phyloP scores from a whole-genome alignment of 2,329 filamentous ascomycete genomes.

The Venturiaceae sp. region DNA sequence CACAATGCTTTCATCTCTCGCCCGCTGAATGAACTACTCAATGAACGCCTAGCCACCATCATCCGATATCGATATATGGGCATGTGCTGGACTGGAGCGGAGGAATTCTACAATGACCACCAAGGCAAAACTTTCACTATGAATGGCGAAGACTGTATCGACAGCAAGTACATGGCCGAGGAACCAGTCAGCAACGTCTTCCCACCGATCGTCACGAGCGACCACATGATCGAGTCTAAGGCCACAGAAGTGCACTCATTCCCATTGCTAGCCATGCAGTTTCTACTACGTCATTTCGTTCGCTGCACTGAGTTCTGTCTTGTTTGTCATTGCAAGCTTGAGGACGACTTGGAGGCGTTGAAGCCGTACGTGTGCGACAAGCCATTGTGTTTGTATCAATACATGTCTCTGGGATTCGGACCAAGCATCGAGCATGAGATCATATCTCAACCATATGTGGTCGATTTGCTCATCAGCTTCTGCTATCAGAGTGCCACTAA shows the following conservation, averaged over 20 bases:
- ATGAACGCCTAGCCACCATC: slow-evolving; percentile 52
- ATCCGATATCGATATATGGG: slow-evolving; percentile 47
- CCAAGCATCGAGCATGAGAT: slow-evolving; percentile 82
- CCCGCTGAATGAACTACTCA: slow-evolving; percentile 59
- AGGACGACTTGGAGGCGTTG: slow-evolving; percentile 56
- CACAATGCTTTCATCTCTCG: slow-evolving; percentile 59
- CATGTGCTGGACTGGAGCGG: slow-evolving; percentile 60
- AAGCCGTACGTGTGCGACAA: slow-evolving; percentile 69
- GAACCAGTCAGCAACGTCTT: slow-evolving; percentile 21
- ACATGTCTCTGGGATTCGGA: slow-evolving; percentile 77
- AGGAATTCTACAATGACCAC: slow-evolving; percentile 42
- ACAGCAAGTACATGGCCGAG: slow-evolving; percentile 28
- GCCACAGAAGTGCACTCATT: slow-evolving; percentile 35
- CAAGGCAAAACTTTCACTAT: slow-evolving; percentile 23
- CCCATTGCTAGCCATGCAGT: slow-evolving; percentile 58
- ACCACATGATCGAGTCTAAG: slow-evolving; percentile 34
- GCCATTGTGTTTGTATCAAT: slow-evolving; percentile 75
- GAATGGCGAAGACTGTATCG: slow-evolving; percentile 20
- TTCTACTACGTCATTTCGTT: slow-evolving; percentile 64
- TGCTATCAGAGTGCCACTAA: slow-evolving; percentile 47
- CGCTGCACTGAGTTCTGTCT: slow-evolving; percentile 82
- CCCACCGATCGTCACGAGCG: slow-evolving; percentile 36
- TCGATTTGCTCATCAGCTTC: slow-evolving; percentile 76
- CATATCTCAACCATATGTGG: slow-evolving; percentile 65
- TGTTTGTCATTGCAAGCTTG: slow-evolving; percentile 64